Base-by-base conservation (phyloP, 345 rosid species). In the Gossypium mustelinum region DNA sequence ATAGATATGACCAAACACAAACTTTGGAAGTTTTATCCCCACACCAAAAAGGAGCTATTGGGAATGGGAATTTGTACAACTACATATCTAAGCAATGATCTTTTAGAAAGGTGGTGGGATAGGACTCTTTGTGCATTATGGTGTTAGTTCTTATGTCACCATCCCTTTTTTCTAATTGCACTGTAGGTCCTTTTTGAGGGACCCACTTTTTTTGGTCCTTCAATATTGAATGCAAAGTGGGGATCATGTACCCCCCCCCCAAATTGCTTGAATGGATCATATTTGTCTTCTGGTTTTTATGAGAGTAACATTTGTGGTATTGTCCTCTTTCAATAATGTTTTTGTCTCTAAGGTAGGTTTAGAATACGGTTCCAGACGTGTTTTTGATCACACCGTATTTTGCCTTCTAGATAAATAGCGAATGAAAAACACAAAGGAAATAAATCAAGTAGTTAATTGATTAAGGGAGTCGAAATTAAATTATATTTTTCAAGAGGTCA, bases 141-240 rank as follows among this genome's bases (percentile, higher is more conserved):
- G 76, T 34, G 82, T 79, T 81, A 76, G 86, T 79, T 85, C 75
- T 74, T 18, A 54, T 75, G 86, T 83, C 88, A 47, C 83, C 41
- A 39, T 85, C 86, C 50, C 7, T 5, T 2, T 82, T 66, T 63
- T 20, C 44, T 18, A 55, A 14, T 52, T 39, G 71, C 44, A 60
- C 72, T 50, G 39, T 44, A 25, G 73, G 64, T 24, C 57, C 16
- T 54, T 59, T 39, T 34, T 34, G 1, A 34, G 65, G 43, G 76
- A 70, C 51, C 44, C 3, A 20, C 20, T 41, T 55, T 29, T 0
- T 20, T 56, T 9, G 52, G 25, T 65, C 58, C 80, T 74, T 73
- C 13, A 44, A 57, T 70, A 76, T 69, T 72, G 69, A 75, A 79
- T 76, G 73, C 76, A 62, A 34, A 68, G 78, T 76, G 78, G 86